Percentiles rank a stretch among this genome's conserved stretches.
These are phyloP conservation scores for Haplosporangium sp. DNA, from an alignment of 371 early-diverging fungal genomes.

Conservation along the genomic window DNA sequence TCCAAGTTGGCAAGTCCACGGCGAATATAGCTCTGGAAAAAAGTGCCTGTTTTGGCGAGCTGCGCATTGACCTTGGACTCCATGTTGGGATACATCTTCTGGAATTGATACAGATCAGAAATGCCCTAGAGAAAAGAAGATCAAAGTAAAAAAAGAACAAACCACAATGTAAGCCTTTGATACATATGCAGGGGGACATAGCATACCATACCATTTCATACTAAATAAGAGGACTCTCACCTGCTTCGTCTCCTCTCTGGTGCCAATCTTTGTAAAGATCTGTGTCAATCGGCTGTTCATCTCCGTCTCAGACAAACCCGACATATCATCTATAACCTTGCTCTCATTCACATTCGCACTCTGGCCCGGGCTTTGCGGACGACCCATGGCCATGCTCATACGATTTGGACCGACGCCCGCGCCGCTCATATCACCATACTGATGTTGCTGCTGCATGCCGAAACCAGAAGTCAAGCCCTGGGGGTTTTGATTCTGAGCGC, in stretches of 20 bases:
- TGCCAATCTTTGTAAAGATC: constrained; percentile 80
- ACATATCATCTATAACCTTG: constrained; percentile 18
- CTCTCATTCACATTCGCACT: constrained; percentile 9
- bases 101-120: constrained; percentile 79
- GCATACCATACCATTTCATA: neutral
- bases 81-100: constrained; percentile 73
- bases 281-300: constrained; percentile 67
- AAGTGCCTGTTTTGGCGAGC: constrained; percentile 71
- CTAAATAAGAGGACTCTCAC: constrained; percentile 29
- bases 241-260: constrained; percentile 80
- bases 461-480: constrained; percentile 15
- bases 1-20: constrained; percentile 73
- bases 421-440: constrained; percentile 26
- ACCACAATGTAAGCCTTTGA: neutral
- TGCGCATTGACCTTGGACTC: constrained; percentile 71
- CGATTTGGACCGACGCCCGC: constrained; percentile 24
- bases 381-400: constrained; percentile 34
- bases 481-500: constrained; percentile 18
- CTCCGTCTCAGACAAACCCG: constrained; percentile 58
- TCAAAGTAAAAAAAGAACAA: neutral
- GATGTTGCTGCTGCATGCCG: constrained; percentile 9
- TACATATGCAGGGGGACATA: too few species aligned
- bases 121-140: constrained; percentile 64
- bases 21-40: constrained; percentile 85
- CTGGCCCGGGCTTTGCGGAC: neutral